phyloP scores from a whole-genome alignment of 2,329 filamentous ascomycete genomes.

The Trichoderma aggressivum region DNA sequence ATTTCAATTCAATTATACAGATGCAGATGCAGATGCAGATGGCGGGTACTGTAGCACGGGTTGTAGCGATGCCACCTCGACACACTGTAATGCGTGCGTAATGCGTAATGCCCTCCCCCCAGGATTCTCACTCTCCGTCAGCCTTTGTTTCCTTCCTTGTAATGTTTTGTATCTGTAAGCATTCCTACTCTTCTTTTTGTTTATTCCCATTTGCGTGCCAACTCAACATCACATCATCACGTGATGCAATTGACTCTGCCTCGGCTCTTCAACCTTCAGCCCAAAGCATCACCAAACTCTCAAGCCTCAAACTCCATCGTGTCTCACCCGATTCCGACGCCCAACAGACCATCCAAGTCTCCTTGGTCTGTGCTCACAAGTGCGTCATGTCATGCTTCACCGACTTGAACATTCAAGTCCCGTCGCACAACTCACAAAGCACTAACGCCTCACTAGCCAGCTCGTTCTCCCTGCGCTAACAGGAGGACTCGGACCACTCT shows the following conservation, averaged over 20 bases:
- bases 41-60: background rate
- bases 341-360: background rate
- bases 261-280: background rate
- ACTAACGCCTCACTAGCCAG: background rate
- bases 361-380: constrained; percentile 12
- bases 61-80: background rate
- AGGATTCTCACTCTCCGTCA: background rate
- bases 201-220: background rate
- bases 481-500: background rate
- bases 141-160: background rate
- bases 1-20: background rate
- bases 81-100: background rate
- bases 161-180: background rate
- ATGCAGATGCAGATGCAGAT: background rate
- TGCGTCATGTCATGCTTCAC: constrained; percentile 6
- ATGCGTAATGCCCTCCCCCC: background rate
- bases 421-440: background rate
- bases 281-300: background rate
- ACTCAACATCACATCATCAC: background rate
- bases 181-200: background rate
- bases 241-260: background rate
- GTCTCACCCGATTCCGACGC: background rate
- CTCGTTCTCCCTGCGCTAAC: background rate
- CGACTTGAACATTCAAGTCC: background rate
- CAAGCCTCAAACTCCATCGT: background rate